Percentiles rank a stretch among this genome's conserved stretches.
Evolutionary conservation across 108 stramenopile species (phyloP).

Genomic region (Discostella pseudostelligera): DNA sequence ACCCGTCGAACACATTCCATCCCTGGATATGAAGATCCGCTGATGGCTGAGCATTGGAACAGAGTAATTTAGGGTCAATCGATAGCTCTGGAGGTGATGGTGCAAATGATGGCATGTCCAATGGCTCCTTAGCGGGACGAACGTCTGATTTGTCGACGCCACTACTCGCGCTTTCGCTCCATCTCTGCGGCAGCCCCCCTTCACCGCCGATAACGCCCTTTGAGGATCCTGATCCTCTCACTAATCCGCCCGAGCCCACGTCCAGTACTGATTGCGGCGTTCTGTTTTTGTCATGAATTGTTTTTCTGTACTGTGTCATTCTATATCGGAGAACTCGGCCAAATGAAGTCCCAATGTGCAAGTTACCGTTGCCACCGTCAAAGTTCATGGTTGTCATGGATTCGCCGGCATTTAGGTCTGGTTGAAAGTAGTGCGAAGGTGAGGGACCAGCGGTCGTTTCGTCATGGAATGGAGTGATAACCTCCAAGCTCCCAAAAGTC

Average conservation of each 20-base stretch:
- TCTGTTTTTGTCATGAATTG: constrained; percentile 1
- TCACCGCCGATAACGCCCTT: neutral
- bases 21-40: constrained; percentile 20
- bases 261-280: neutral
- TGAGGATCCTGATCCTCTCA: neutral
- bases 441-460: neutral
- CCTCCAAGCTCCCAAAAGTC: constrained; percentile 68
- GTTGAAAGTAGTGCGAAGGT: constrained; percentile 54
- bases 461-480: constrained; percentile 66
- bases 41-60: constrained; percentile 11
- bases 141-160: constrained; percentile 1
- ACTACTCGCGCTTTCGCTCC: neutral
- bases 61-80: constrained; percentile 60
- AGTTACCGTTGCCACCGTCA: constrained; percentile 37
- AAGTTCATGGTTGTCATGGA: constrained; percentile 62
- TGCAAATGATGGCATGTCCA: constrained; percentile 59
- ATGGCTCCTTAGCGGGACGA: constrained; percentile 30
- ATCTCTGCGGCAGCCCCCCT: constrained; percentile 6
- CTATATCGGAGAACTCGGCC: constrained; percentile 62
- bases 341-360: constrained; percentile 63
- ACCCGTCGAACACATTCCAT: constrained; percentile 56
- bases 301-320: constrained; percentile 52
- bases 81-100: constrained; percentile 53
- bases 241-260: neutral
- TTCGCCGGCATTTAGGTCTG: constrained; percentile 58